Evolutionary conservation across 176 grass and related monocot species (phyloP).

Genomic region (Cocos nucifera): DNA sequence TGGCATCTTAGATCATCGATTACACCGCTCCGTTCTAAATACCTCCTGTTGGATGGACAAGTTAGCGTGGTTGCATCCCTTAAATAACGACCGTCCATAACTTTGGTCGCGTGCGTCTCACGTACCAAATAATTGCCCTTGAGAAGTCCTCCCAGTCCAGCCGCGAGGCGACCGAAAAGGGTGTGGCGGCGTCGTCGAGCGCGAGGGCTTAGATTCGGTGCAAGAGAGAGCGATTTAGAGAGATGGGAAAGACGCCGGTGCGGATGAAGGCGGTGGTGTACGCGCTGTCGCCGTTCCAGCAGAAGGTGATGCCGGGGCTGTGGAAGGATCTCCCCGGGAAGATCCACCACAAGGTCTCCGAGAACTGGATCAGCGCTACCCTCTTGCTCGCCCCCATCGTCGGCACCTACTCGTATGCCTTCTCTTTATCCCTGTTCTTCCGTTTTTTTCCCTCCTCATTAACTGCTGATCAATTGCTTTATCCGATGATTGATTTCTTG

Average conservation of each 20-base stretch:
- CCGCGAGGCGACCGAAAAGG: no score
- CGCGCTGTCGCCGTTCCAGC: constrained; percentile 93
- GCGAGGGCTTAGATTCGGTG: no score
- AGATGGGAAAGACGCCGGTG: constrained; percentile 88
- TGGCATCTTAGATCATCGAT: no score
- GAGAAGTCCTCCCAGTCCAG: no score
- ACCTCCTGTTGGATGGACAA: no score
- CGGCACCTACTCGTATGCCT: constrained; percentile 73
- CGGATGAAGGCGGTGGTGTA: constrained; percentile 98
- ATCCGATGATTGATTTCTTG: background rate
- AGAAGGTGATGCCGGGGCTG: constrained; percentile 95
- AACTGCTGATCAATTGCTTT: background rate
- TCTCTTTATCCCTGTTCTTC: background rate
- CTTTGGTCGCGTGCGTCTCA: no score
- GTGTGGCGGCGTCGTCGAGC: no score
- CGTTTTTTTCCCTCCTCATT: background rate
- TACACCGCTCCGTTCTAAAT: no score
- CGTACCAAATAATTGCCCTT: no score
- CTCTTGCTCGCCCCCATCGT: constrained; percentile 66
- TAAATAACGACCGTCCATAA: no score
- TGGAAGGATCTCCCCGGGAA: constrained; percentile 98
- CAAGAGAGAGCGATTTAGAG: background rate
- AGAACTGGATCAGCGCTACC: constrained; percentile 96
- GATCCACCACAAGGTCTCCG: constrained; percentile 98
- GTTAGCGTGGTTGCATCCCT: no score